Percentiles rank a stretch among this genome's conserved stretches.
These are phyloP conservation scores for Flueggea neowawraea DNA, from an alignment of 441 rosid species.

Conservation along the genomic window DNA sequence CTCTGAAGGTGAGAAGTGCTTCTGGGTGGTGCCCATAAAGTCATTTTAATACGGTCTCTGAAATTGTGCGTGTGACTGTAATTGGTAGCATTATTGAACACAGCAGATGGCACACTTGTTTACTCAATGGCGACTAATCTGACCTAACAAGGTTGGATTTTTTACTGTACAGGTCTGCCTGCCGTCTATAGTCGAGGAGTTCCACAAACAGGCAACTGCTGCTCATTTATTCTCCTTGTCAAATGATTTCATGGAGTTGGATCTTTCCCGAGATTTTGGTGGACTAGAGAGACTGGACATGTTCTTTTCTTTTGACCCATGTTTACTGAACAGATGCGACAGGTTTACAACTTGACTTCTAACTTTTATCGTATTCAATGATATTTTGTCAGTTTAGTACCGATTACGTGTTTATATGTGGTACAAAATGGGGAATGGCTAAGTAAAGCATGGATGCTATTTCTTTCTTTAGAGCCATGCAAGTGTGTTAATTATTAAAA, in stretches of 20 bases:
- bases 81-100: neutral
- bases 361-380: neutral
- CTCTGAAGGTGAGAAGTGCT: slow-evolving; percentile 57
- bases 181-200: slow-evolving; percentile 77
- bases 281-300: slow-evolving; percentile 85
- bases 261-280: slow-evolving; percentile 69
- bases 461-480: too few species aligned
- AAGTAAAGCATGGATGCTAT: too few species aligned
- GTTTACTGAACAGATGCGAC: slow-evolving; percentile 63
- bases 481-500: too few species aligned
- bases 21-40: too few species aligned
- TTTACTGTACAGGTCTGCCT: slow-evolving; percentile 62
- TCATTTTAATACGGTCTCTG: too few species aligned
- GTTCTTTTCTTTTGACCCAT: slow-evolving; percentile 95
- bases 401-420: too few species aligned
- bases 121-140: neutral
- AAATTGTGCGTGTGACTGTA: too few species aligned
- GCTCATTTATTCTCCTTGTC: slow-evolving; percentile 54
- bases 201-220: slow-evolving; percentile 79
- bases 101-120: neutral
- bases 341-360: slow-evolving; percentile 33
- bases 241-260: slow-evolving; percentile 51
- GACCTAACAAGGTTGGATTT: neutral
- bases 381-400: neutral
- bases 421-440: too few species aligned